phyloP scores from a whole-genome alignment of 2,329 filamentous ascomycete species.

The Fusarium siculi region DNA sequence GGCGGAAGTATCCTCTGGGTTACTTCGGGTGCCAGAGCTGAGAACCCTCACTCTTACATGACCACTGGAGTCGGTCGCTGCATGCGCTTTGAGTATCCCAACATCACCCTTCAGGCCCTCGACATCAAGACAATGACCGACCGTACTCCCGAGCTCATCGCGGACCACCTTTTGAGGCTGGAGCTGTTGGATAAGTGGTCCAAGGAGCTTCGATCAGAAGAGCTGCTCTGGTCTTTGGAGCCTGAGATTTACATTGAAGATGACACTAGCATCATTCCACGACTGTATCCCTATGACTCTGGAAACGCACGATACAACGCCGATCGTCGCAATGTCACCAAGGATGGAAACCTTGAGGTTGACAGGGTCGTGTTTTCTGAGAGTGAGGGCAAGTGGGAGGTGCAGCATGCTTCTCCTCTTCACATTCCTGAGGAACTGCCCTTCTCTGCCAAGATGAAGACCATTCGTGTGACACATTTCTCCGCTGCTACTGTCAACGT shows the following conservation, averaged over 20 bases:
- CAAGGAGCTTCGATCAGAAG: background rate
- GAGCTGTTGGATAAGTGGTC: background rate
- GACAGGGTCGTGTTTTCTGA: rapidly evolving
- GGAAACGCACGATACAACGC: background rate
- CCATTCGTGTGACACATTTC: background rate
- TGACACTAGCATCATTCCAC: background rate
- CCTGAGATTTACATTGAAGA: background rate
- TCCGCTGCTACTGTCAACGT: background rate
- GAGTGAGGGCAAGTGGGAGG: background rate
- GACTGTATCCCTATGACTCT: background rate
- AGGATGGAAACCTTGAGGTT: rapidly evolving
- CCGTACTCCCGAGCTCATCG: background rate
- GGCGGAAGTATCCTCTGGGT: background rate
- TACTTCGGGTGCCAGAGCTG: background rate
- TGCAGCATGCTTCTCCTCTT: background rate
- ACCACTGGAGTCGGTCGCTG: background rate
- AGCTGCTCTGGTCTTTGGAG: constrained; percentile 7
- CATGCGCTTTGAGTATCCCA: background rate
- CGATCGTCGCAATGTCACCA: rapidly evolving
- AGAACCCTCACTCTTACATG: background rate
- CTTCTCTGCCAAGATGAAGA: rapidly evolving
- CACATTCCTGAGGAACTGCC: background rate
- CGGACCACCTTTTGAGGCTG: background rate
- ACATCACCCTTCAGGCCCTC: background rate
- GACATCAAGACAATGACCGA: background rate